Base-by-base conservation (phyloP, 202 grass and related monocot genomes). In the Zizania palustris region DNA sequence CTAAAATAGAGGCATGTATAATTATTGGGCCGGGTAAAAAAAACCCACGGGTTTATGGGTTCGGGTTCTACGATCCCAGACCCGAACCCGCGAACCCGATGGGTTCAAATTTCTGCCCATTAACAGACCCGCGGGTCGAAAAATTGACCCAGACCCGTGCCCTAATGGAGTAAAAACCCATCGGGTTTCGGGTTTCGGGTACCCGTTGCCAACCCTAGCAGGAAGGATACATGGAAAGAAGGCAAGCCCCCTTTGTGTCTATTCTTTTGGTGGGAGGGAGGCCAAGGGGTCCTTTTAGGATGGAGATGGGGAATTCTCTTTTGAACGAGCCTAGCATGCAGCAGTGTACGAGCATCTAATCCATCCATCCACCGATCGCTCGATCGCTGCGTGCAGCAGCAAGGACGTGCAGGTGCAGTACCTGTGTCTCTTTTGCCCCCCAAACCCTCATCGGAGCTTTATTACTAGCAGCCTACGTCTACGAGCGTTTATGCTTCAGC, bases 141-240 rank as follows among this genome's bases (percentile, higher is more conserved):
- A n/a, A n/a, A n/a, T n/a, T n/a, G n/a, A n/a, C n/a, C n/a, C n/a
- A n/a, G n/a, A n/a, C n/a, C n/a, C n/a, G n/a, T n/a, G n/a, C n/a
- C n/a, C n/a, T n/a, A n/a, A n/a, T n/a, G n/a, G n/a, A n/a, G n/a
- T n/a, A n/a, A n/a, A n/a, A n/a, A n/a, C n/a, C n/a, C n/a, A n/a
- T n/a, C n/a, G n/a, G n/a, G n/a, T n/a, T n/a, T n/a, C n/a, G n/a
- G n/a, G n/a, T n/a, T n/a, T n/a, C n/a, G n/a, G n/a, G n/a, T n/a
- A n/a, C n/a, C n/a, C n/a, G n/a, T n/a, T n/a, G n/a, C n/a, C n/a
- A n/a, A n/a, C n/a, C n/a, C n/a, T n/a, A 9, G 45, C 21, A 57
- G 84, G 72, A 58, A 81, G 65, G 57, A 64, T 64, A 49, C 78
- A 81, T 81, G 77, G 41, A 81, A 81, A 86, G 72, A 76, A 3